These are phyloP conservation scores for Cercospora zeae-maydis DNA, from an alignment of 2,329 filamentous ascomycete species.

Conservation along the genomic window DNA sequence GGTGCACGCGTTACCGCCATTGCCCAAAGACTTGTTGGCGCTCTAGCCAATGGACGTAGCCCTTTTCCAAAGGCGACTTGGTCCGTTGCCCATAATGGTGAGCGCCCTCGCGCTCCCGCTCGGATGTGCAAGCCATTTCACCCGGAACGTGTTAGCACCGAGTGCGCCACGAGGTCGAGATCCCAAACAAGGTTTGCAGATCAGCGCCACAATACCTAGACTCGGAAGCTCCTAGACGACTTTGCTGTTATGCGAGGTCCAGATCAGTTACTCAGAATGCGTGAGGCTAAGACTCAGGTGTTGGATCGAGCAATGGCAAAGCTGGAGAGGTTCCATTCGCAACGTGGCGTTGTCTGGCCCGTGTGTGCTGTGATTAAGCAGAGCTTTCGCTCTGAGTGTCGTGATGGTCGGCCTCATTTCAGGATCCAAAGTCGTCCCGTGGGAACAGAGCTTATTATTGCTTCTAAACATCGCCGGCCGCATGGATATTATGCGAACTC, in stretches of 20 bases:
- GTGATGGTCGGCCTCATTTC: not conserved
- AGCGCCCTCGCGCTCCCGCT: not conserved
- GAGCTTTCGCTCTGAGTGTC: not conserved
- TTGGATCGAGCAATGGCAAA: not conserved
- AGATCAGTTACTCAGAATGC: not conserved
- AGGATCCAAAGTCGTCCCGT: not conserved
- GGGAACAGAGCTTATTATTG: not conserved
- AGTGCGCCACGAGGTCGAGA: conserved; percentile 13
- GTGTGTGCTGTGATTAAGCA: not conserved
- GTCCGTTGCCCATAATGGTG: not conserved
- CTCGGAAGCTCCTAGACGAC: not conserved
- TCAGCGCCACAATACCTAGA: not conserved
- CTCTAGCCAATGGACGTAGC: conserved; percentile 1
- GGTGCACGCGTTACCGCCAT: conserved; percentile 1
- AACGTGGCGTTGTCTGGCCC: not conserved
- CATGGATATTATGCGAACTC: too few species aligned
- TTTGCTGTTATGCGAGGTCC: not conserved
- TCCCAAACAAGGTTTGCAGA: conserved; percentile 14
- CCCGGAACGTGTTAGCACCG: conserved; percentile 3
- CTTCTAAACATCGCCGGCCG: not conserved
- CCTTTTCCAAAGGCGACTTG: not conserved
- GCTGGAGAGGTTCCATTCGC: not conserved
- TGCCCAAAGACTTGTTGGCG: not conserved
- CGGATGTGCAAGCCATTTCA: conserved; percentile 1
- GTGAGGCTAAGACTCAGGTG: not conserved